Evolutionary conservation across 2,329 filamentous ascomycete species (phyloP), one percentile per base, ranked within the genome.

Genomic region (Tolypocladium tundrense): DNA sequence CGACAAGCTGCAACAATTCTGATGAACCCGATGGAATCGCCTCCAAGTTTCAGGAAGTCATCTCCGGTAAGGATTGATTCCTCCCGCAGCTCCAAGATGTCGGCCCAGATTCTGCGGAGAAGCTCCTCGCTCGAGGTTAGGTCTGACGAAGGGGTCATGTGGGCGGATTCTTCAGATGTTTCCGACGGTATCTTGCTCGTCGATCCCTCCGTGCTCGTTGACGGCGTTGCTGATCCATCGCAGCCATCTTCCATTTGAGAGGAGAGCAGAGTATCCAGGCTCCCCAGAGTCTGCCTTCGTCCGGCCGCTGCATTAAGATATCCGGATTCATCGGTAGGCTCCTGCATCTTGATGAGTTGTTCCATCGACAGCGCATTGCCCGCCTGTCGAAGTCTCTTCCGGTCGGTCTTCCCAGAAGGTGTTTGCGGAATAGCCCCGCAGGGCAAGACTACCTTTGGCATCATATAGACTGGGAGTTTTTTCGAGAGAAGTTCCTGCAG

Each of bases 1-100:
- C 43, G 54, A 16, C 54, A 56, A 33, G 54, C 54, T 10, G 54
- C 54, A 10, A 56, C 54, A 8, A 56, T 16, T 50, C 39, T 56
- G 35, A 56, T 56, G n/a, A 56, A 31, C 1, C 54, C 54, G 54
- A 58, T 56, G 13, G 57, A 58, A 24, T 58, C 53, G 27, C 57
- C 57, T 8, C 57, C 57, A 13, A 58, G 48, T n/a, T 39, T 42
- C n/a, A 55, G 39, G 39, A 58, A 55, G 31, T 58, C 48, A 35
- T 55, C 57, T 19, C 53, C 43, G 7, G 33, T 14, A 19, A 39
- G 37, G 10, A 58, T 56, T 1, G 35, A 21, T 8, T 39, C 45
- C 31, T 54, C 53, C 8, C 43, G 51, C 16, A 58, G n/a, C 33
- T 54, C 42, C 16, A 58, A 35, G 16, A 58, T 8, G 16, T 55